Conservation (phyloP, 495 filamentous ascomycete genomes). For the Hypomontagnella submonticulosa region DNA sequence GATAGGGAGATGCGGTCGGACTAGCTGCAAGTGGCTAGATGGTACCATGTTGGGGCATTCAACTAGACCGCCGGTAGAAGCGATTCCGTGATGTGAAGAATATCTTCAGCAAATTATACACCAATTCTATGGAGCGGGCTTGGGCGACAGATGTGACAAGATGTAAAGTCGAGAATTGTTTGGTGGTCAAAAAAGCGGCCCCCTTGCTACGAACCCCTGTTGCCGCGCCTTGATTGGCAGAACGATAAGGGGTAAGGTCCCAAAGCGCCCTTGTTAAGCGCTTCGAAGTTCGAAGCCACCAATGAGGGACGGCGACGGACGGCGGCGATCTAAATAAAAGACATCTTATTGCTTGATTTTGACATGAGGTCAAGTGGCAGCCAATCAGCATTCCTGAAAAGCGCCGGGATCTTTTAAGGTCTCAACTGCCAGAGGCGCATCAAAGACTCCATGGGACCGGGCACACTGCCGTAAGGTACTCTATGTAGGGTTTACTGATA, state of each 20-base stretch:
- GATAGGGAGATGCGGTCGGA: neutral
- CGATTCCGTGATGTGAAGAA: slow-evolving; percentile 19
- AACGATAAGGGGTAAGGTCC: slow-evolving; percentile 26
- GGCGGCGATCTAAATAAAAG: slow-evolving; percentile 37
- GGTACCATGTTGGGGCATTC: neutral
- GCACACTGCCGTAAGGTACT: slow-evolving; percentile 1
- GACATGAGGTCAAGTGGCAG: slow-evolving; percentile 21
- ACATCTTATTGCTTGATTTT: slow-evolving; percentile 37
- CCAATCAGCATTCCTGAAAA: slow-evolving; percentile 33
- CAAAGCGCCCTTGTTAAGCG: slow-evolving; percentile 45
- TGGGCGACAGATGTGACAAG: slow-evolving; percentile 46
- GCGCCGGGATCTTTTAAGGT: slow-evolving; percentile 35
- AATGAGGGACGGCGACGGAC: slow-evolving; percentile 29
- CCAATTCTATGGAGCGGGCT: slow-evolving; percentile 2
- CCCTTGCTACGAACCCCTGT: slow-evolving; percentile 34
- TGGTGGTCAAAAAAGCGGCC: slow-evolving; percentile 30
- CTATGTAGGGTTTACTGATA: slow-evolving; percentile 18
- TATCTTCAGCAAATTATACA: slow-evolving; percentile 29
- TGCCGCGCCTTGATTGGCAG: slow-evolving; percentile 39
- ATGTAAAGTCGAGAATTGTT: slow-evolving; percentile 25
- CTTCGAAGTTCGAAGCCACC: slow-evolving; percentile 37
- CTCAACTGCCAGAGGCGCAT: slow-evolving; percentile 42
- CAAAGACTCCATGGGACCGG: slow-evolving; percentile 16
- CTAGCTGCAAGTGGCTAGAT: slow-evolving; percentile 23
- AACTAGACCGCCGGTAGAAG: slow-evolving; percentile 15